These are phyloP conservation scores for Trichoderma gracile DNA, from an alignment of 2,329 filamentous ascomycete genomes.

Conservation along the genomic window DNA sequence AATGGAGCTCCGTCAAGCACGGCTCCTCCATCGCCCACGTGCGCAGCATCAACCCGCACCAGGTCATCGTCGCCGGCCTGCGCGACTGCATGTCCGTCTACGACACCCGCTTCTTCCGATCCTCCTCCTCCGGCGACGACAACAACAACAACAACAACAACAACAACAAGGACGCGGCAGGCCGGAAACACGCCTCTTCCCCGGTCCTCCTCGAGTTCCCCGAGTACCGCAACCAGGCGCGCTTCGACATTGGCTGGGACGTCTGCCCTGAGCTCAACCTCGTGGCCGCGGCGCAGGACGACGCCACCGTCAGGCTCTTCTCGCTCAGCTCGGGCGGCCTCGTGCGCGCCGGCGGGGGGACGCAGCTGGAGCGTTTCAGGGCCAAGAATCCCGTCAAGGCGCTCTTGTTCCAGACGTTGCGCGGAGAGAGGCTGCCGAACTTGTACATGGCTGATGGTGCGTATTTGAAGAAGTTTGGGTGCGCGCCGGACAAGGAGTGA, in stretches of 20 bases:
- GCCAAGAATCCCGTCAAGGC: slow-evolving; percentile 42
- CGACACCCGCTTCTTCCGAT: slow-evolving; percentile 52
- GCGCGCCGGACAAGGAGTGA: slow-evolving; percentile 3
- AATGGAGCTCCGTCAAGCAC: slow-evolving; percentile 40
- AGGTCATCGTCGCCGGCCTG: slow-evolving; percentile 56
- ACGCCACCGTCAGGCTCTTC: slow-evolving; percentile 51
- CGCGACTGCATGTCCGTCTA: slow-evolving; percentile 54
- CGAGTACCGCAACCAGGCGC: slow-evolving; percentile 52
- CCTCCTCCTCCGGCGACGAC: too few species aligned
- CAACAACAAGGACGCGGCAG: neutral
- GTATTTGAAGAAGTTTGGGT: slow-evolving; percentile 47
- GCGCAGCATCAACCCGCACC: slow-evolving; percentile 49
- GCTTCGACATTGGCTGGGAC: slow-evolving; percentile 54
- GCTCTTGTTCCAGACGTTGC: slow-evolving; percentile 50
- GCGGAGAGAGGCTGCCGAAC: slow-evolving; percentile 47
- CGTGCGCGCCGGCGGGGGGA: slow-evolving; percentile 36
- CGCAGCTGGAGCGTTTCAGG: slow-evolving; percentile 31
- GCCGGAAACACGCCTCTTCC: slow-evolving; percentile 28
- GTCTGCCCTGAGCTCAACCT: slow-evolving; percentile 49
- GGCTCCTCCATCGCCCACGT: slow-evolving; percentile 51
- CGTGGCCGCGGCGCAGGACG: slow-evolving; percentile 56
- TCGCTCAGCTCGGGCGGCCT: slow-evolving; percentile 49
- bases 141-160: too few species aligned
- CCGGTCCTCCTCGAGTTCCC: slow-evolving; percentile 53
- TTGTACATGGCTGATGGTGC: slow-evolving; percentile 48